Percentiles rank a stretch among this genome's conserved stretches.
phyloP scores from a whole-genome alignment of 106 monocot genomes.

The Dioscorea dumetorum region DNA sequence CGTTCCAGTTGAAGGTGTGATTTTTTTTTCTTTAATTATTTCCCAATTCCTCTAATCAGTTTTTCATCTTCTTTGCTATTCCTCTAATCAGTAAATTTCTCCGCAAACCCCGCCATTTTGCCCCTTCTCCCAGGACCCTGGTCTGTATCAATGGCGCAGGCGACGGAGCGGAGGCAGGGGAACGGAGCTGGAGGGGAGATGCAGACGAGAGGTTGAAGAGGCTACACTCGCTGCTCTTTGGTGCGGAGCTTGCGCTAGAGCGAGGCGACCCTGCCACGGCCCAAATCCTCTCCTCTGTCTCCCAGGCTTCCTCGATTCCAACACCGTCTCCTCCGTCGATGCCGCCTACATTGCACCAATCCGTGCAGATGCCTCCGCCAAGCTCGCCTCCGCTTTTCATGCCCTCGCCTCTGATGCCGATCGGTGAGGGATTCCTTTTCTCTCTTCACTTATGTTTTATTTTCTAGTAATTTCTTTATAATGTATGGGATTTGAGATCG shows the following conservation, averaged over 20 bases:
- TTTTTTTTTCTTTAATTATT: too few relatives aligned
- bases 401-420: slow-evolving; percentile 60
- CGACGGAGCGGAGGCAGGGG: too few relatives aligned
- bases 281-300: slow-evolving; percentile 66
- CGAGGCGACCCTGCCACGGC: slow-evolving; percentile 48
- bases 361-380: slow-evolving; percentile 35
- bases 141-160: too few relatives aligned
- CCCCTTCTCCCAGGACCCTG: too few relatives aligned
- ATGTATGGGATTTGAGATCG: too few relatives aligned
- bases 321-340: slow-evolving; percentile 24
- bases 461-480: too few relatives aligned
- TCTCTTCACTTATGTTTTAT: not conserved
- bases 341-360: slow-evolving; percentile 50
- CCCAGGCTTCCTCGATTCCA: slow-evolving; percentile 85
- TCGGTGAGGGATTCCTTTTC: slow-evolving; percentile 38
- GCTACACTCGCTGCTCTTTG: slow-evolving; percentile 65
- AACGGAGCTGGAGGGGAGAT: slow-evolving; percentile 45
- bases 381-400: slow-evolving; percentile 39
- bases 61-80: too few relatives aligned
- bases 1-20: too few relatives aligned
- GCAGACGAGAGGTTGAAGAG: slow-evolving; percentile 45
- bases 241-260: slow-evolving; percentile 41
- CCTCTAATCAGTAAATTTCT: too few relatives aligned
- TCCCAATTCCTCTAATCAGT: too few relatives aligned
- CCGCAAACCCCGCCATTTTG: too few relatives aligned